Evolutionary conservation across 106 monocot species (phyloP).

Genomic region (Acorus gramineus): DNA sequence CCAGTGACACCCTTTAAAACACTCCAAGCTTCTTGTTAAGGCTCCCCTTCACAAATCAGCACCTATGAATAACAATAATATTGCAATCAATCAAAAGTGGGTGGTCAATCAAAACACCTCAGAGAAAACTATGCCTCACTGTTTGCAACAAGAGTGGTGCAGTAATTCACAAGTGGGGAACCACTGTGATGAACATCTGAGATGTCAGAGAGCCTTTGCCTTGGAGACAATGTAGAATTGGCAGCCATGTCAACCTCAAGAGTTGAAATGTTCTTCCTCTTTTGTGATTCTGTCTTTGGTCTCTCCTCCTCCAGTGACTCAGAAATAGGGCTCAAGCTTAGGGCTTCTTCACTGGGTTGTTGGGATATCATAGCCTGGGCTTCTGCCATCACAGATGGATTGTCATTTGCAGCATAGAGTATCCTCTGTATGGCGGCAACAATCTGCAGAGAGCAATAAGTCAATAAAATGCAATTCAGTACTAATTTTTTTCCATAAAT

Average conservation of each 20-base stretch:
- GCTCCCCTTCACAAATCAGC: too few relatives aligned
- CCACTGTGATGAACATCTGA: constrained; percentile 46
- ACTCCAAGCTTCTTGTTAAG: too few relatives aligned
- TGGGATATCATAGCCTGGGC: constrained; percentile 49
- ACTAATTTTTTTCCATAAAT: too few relatives aligned
- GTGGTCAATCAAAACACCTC: too few relatives aligned
- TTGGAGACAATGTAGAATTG: constrained; percentile 38
- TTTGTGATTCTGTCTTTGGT: constrained; percentile 41
- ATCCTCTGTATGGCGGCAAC: constrained; percentile 59
- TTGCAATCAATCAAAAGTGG: too few relatives aligned
- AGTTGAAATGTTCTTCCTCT: constrained; percentile 64
- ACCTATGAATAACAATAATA: too few relatives aligned
- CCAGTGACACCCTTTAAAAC: too few relatives aligned
- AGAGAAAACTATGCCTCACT: too few relatives aligned
- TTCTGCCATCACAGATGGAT: constrained; percentile 33
- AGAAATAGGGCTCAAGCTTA: constrained; percentile 42
- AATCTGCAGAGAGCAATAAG: constrained; percentile 27
- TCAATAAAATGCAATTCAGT: too few relatives aligned
- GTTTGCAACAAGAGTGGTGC: not conserved
- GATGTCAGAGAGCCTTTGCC: constrained; percentile 77
- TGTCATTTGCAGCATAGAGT: constrained; percentile 61
- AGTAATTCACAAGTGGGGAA: constrained; percentile 40
- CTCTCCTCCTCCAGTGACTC: constrained; percentile 53
- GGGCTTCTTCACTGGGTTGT: constrained; percentile 16
- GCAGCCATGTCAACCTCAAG: constrained; percentile 54